Conservation (phyloP, 495 filamentous ascomycete species). For the Penicillium robsamsonii region DNA sequence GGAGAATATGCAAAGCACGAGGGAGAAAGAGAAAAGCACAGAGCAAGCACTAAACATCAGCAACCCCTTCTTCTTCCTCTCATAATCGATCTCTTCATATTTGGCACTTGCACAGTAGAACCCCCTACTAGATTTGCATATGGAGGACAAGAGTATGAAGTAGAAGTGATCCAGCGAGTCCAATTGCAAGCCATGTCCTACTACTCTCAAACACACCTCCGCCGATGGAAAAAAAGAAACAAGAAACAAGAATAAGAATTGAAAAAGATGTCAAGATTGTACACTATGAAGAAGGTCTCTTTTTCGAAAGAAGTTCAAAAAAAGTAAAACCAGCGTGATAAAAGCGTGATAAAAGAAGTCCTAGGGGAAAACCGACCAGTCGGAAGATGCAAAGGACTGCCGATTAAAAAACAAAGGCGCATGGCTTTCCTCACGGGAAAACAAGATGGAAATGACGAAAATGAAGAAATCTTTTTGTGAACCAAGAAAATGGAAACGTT, state of each 20-base stretch:
- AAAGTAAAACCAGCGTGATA: slow-evolving; percentile 1
- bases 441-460: slow-evolving; percentile 24
- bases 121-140: not conserved
- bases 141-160: not conserved
- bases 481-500: slow-evolving; percentile 40
- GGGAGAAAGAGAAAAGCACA: not conserved
- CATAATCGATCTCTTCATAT: not conserved
- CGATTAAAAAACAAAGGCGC: slow-evolving; percentile 21
- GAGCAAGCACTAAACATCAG: not conserved
- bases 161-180: not conserved
- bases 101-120: not conserved
- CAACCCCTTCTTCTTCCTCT: not conserved
- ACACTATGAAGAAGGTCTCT: slow-evolving; percentile 28
- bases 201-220: not conserved
- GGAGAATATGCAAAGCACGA: not conserved
- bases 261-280: slow-evolving; percentile 35
- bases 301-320: slow-evolving; percentile 11
- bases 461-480: slow-evolving; percentile 38
- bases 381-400: slow-evolving; percentile 31
- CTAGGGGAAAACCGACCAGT: slow-evolving; percentile 31
- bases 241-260: slow-evolving; percentile 4
- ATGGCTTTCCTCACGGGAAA: slow-evolving; percentile 13
- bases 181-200: slow-evolving; percentile 2
- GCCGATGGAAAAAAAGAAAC: slow-evolving; percentile 6
- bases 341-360: slow-evolving; percentile 18